phyloP scores from a whole-genome alignment of 306 rosid genomes.

The Purshia tridentata region DNA sequence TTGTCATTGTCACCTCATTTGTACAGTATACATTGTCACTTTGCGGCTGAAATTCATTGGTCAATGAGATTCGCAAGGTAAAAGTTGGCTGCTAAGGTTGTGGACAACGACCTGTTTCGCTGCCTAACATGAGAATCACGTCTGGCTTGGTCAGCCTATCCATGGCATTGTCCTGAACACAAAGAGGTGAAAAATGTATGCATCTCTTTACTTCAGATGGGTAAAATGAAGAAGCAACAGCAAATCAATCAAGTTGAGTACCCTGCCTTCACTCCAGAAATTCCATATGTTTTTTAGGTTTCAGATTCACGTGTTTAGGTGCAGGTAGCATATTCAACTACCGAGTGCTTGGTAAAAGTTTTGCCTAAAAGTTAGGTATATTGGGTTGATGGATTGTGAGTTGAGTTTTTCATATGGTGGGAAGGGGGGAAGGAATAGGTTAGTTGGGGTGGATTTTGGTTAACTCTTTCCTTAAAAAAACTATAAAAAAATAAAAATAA shows the following conservation, averaged over 20 bases:
- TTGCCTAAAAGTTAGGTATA: no score
- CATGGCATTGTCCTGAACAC: slow-evolving; percentile 24
- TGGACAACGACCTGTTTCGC: slow-evolving; percentile 2
- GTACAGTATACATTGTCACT: not conserved
- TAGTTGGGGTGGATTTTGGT: no score
- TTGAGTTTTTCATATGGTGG: no score
- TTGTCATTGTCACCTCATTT: not conserved
- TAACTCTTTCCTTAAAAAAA: no score
- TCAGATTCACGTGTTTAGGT: no score
- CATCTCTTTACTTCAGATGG: slow-evolving; percentile 11
- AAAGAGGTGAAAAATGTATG: slow-evolving; percentile 27
- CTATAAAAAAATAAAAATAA: no score
- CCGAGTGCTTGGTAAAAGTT: no score
- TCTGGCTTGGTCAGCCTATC: slow-evolving; percentile 33
- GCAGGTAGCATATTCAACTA: no score
- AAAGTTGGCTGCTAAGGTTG: slow-evolving; percentile 23
- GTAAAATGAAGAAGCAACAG: not conserved
- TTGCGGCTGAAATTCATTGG: slow-evolving; percentile 1
- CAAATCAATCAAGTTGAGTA: slow-evolving; percentile 1
- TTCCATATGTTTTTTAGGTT: no score
- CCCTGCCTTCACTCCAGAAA: slow-evolving; percentile 16
- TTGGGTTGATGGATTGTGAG: no score
- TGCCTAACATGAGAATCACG: slow-evolving; percentile 20
- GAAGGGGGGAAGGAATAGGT: no score
- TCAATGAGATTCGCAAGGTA: not conserved